Percentiles rank a stretch among this genome's conserved stretches.
Evolutionary conservation across 2,329 filamentous ascomycete species (phyloP).

Genomic region (Corynespora cassiicola): DNA sequence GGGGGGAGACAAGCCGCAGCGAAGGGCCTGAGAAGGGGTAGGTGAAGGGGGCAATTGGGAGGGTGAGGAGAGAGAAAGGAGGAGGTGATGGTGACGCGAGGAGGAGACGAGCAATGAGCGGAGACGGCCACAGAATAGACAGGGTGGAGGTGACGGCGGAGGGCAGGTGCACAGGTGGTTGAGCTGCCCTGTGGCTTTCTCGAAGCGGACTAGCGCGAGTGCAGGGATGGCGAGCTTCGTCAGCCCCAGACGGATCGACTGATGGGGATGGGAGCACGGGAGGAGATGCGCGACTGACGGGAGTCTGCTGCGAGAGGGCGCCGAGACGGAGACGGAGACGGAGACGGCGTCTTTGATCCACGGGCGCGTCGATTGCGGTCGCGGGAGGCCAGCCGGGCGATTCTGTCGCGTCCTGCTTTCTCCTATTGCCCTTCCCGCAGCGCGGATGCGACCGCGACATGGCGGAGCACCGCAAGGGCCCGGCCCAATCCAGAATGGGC

Average conservation of each 20-base stretch:
- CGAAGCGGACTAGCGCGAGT: conserved; percentile 5
- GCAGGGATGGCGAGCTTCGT: conserved; percentile 5
- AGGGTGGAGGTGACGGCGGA: conserved; percentile 16
- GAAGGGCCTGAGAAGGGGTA: conserved; percentile 3
- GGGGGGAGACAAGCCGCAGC: background rate
- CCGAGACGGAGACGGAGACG: no score
- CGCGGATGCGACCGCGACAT: no score
- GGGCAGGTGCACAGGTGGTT: conserved; percentile 24
- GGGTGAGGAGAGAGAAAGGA: conserved; percentile 15
- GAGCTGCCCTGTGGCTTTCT: conserved; percentile 6
- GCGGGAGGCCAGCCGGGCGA: no score
- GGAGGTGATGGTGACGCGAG: conserved; percentile 6
- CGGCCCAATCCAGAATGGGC: conserved; percentile 22
- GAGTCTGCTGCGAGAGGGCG: no score
- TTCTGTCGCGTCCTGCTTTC: no score
- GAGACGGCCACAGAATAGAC: conserved; percentile 3
- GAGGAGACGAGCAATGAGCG: background rate
- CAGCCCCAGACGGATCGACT: conserved; percentile 6
- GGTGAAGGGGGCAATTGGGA: conserved; percentile 12
- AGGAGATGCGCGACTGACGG: no score
- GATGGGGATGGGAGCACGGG: no score
- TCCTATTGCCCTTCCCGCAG: no score
- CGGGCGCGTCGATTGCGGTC: no score
- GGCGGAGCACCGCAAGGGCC: conserved; percentile 12
- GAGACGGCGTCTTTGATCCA: no score